These are phyloP conservation scores for Aspergillus sp. DNA, from an alignment of 2,329 filamentous ascomycete genomes.

Conservation along the genomic window DNA sequence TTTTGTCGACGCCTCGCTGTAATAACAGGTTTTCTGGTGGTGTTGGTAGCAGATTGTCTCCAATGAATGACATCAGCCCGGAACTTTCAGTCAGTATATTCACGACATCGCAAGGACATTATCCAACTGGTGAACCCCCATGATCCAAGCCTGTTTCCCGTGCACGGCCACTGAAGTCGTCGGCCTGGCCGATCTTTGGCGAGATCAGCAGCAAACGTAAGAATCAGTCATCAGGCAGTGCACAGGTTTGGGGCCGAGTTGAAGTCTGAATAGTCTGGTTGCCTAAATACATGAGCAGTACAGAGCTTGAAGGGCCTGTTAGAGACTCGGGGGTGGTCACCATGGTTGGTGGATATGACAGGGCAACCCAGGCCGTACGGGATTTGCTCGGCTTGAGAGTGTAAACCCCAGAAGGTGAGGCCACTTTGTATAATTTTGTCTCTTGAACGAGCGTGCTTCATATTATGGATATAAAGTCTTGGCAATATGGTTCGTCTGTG, in stretches of 20 bases:
- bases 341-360: no score
- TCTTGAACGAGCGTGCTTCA: no score
- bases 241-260: background rate
- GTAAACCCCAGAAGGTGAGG: no score
- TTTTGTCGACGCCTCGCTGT: background rate
- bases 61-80: conserved; percentile 62
- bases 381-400: no score
- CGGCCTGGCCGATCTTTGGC: conserved; percentile 65
- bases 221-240: conserved; percentile 70
- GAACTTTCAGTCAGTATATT: conserved; percentile 52
- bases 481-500: no score
- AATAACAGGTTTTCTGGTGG: background rate
- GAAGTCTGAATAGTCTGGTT: no score
- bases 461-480: no score
- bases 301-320: background rate
- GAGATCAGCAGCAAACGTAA: conserved; percentile 74
- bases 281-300: background rate
- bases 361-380: no score
- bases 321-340: no score
- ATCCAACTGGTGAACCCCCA: conserved; percentile 63
- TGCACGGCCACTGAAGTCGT: conserved; percentile 73
- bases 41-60: conserved; percentile 54
- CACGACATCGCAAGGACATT: conserved; percentile 44
- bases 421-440: no score
- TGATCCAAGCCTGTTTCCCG: conserved; percentile 72